Evolutionary conservation across 345 rosid genomes (phyloP), one percentile per base, ranked within the genome.

Genomic region (Arabidopsis arenosa): DNA sequence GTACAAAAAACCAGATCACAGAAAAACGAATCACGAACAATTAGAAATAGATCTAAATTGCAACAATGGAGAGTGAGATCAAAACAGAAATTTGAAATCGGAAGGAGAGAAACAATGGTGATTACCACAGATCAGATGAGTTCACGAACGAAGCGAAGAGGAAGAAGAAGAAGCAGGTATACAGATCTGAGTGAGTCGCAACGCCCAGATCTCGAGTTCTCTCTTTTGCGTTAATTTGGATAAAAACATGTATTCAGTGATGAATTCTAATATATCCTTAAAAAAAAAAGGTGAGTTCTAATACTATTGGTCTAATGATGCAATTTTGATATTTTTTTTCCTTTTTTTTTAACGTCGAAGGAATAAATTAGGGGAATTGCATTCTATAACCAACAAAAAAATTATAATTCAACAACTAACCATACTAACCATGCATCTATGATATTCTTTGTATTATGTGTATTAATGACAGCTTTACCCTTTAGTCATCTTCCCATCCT

Each of bases 51-150:
- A 57, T 57, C 63, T 57, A 57, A 35, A 57, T 49, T 57, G 62
- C 40, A 57, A 32, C 62, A 57, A 57, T 15, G 13, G 7, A 57
- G 43, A 57, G 43, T 35, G 63, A 57, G 23, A 57, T 57, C 62
- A 57, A n/a, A 57, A 7, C 23, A 57, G 4, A 57, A 35, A 13
- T 32, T 56, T 0, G 12, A 56, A 30, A 49, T 56, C 30, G 56
- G 21, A 52, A 52, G 12, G 32, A 52, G 32, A 21, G 32, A 10
- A 26, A 53, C 14, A 53, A 53, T 33, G 41, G 26, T 8, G 23
- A 35, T 57, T 49, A 33, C 63, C 43, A n/a, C 63, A 36, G 43
- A 57, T 57, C 63, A 33, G 43, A 57, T 33, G 63, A 57, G 63
- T 35, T 35, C 13, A 9, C 10, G 8, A 48, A 15, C 11, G n/a